Evolutionary conservation across 108 stramenopile genomes (phyloP), one percentile per base, ranked within the genome.

Genomic region (Licmophora abbreviata): DNA sequence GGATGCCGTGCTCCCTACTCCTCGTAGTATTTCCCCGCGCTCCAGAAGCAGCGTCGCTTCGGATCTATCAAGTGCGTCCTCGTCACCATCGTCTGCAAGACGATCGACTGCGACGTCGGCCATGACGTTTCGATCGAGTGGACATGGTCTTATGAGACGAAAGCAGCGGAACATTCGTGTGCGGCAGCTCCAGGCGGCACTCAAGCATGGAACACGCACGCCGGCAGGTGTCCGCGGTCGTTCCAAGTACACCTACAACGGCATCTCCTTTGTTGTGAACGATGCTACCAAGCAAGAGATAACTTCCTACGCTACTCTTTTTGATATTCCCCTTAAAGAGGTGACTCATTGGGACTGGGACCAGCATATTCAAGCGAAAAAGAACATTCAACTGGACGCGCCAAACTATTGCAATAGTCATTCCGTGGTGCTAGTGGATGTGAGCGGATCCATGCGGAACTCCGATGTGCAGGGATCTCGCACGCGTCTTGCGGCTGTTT

Each of bases 381-480:
- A n/a, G n/a, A n/a, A n/a, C n/a, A n/a, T n/a, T n/a, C n/a, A n/a
- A n/a, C n/a, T n/a, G n/a, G n/a, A n/a, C n/a, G n/a, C n/a, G n/a
- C n/a, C n/a, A n/a, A n/a, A n/a, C n/a, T n/a, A n/a, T n/a, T n/a
- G n/a, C n/a, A n/a, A n/a, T n/a, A 18, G 18, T 15, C 69, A 79
- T 50, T 59, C 70, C 0, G 73, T 79, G 0, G 27, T 74, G 22
- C 63, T 79, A 18, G 69, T 79, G 29, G 77, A 79, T 50, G 75
- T 68, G 59, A 43, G 38, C 29, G 77, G 70, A 8, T 61, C 58
- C 25, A 79, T 79, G 73, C 38, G 64, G 37, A 18, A 4, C 15
- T 40, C 38, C 26, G 71, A 77, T 49, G 68, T 77, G 0, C 53
- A 61, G 28, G 68, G 71, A 14, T 61, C 71, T 6, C 53, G 64